Evolutionary conservation across 495 filamentous ascomycete genomes (phyloP), one percentile per base, ranked within the genome.

Genomic region (Penicillium atrosanguineum): DNA sequence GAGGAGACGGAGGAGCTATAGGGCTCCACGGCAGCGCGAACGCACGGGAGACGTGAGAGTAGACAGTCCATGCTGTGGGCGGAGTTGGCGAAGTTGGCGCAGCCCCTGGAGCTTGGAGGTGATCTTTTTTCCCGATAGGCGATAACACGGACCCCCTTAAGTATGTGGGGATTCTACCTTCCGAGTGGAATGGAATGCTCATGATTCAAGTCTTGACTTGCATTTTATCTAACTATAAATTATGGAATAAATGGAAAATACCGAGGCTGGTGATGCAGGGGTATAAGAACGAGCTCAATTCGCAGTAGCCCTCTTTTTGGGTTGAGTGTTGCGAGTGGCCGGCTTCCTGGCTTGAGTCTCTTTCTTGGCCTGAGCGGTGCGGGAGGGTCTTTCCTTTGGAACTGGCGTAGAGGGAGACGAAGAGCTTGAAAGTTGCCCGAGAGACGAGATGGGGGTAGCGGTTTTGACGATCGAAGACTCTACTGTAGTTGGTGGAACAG

Each of bases 21-120:
- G 6, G 46, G 48, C 37, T 65, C 65, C 25, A 62, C 14, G 40
- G 69, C 31, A 15, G 61, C 52, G 19, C 56, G 61, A 20, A 73
- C 19, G 8, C 51, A 52, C 12, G 56, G 61, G 9, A 72, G 49
- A 34, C 53, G 63, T 5, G 61, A 53, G 11, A 62, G 40, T 19
- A 67, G 57, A n/a, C 44, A 55, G 15, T 64, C 69, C 71, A 75
- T 75, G 44, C 46, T 69, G 60, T 38, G 21, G 43, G 42, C 39
- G 34, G 41, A 20, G 50, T 28, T 50, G 52, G 50, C 45, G 46
- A 28, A 53, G 51, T 52, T 60, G 59, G 49, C 48, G 56, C 25
- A 25, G 44, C 36, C 41, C 52, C 50, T 52, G 47, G 52, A 49
- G 45, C 38, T 41, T 43, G 38, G 44, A 40, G 44, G 34, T n/a